These are phyloP conservation scores for Diaporthe capsici DNA, from an alignment of 2,329 filamentous ascomycete genomes.

Conservation along the genomic window DNA sequence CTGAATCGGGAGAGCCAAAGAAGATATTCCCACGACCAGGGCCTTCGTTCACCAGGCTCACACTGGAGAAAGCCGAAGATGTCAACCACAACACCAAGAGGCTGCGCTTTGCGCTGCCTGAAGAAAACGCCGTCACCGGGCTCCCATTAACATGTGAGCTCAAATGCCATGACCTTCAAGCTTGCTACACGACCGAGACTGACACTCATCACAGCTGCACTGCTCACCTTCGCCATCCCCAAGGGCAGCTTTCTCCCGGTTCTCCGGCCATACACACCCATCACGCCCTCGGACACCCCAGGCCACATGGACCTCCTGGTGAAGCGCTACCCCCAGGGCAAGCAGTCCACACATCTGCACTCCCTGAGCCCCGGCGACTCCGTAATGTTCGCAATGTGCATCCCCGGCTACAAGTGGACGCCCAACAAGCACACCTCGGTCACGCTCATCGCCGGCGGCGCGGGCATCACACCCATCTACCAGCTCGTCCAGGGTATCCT, in stretches of 20 bases:
- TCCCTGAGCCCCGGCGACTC: constrained; percentile 72
- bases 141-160: constrained; percentile 63
- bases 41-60: constrained; percentile 60
- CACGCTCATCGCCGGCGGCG: constrained; percentile 78
- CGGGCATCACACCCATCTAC: constrained; percentile 80
- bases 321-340: constrained; percentile 77
- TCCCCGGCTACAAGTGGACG: constrained; percentile 69
- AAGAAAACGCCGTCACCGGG: constrained; percentile 61
- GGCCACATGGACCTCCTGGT: constrained; percentile 75
- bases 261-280: constrained; percentile 76
- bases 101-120: constrained; percentile 68
- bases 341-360: constrained; percentile 76
- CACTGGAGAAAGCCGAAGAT: constrained; percentile 63
- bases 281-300: constrained; percentile 65
- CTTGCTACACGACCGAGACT: too few relatives aligned
- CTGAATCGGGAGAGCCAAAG: constrained; percentile 19
- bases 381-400: constrained; percentile 68
- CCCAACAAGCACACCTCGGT: constrained; percentile 65
- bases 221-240: constrained; percentile 73
- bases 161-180: background rate
- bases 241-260: constrained; percentile 70
- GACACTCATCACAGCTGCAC: constrained; percentile 57
- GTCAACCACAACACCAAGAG: constrained; percentile 73
- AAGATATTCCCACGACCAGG: constrained; percentile 46
- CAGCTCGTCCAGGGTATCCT: constrained; percentile 75